Conservation (phyloP, 768 basidiomycete genomes). For the Lentinula detonsa region DNA sequence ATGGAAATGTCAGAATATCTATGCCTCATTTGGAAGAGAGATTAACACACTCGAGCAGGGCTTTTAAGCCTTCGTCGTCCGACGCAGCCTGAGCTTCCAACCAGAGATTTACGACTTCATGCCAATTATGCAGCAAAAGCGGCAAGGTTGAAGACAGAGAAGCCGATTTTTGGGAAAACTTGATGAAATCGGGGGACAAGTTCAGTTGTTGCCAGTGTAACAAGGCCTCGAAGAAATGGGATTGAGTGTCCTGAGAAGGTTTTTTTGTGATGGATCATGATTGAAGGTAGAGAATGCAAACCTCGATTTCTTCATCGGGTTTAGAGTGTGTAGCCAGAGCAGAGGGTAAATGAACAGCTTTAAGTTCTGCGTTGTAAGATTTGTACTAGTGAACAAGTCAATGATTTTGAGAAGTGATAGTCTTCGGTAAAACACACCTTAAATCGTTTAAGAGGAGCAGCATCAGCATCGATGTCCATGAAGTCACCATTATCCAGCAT, state of each 20-base stretch:
- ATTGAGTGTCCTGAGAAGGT: conserved; percentile 57
- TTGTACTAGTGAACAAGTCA: conserved; percentile 25
- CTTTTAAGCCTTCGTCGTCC: conserved; percentile 67
- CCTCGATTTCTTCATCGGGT: conserved; percentile 41
- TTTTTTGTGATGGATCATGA: neutral
- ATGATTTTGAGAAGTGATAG: neutral
- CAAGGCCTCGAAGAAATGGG: conserved; percentile 71
- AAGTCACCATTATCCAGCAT: neutral
- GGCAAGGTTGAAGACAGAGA: conserved; percentile 70
- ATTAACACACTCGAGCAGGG: conserved; percentile 61
- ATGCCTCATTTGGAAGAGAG: neutral
- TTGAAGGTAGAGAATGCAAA: conserved; percentile 14
- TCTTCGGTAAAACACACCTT: neutral
- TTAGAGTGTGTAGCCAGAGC: conserved; percentile 29
- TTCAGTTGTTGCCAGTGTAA: conserved; percentile 78
- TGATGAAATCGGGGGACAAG: conserved; percentile 67
- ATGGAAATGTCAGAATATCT: conserved; percentile 7
- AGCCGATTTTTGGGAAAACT: conserved; percentile 58
- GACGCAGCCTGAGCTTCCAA: conserved; percentile 45
- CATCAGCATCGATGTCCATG: conserved; percentile 7
- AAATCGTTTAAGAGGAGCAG: conserved; percentile 2
- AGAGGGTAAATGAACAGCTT: conserved; percentile 46
- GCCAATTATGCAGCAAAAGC: conserved; percentile 75
- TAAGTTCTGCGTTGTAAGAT: conserved; percentile 40
- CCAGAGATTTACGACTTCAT: conserved; percentile 64